Base-by-base conservation (phyloP, 2,329 filamentous ascomycete genomes). In the Cordyceps militaris region DNA sequence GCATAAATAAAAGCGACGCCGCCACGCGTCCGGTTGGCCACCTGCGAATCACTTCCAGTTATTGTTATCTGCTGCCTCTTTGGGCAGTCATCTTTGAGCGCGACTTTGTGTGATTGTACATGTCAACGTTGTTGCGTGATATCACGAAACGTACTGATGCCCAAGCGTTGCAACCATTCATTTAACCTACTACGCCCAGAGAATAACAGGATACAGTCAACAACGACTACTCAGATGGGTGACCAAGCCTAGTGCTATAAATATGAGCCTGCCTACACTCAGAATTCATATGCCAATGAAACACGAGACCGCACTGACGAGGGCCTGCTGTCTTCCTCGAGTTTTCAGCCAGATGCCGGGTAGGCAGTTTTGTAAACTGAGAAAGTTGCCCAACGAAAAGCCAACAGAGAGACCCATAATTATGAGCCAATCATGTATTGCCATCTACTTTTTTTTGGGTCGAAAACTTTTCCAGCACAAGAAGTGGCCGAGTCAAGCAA, bases 1-100 rank as follows among this genome's bases (percentile, higher is more conserved):
- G 56, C 42, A 52, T 53, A 26, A 60, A 60, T 42, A 59, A 56
- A 60, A 28, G 30, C 36, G 56, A 19, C 43, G 53, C 24, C 11
- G 11, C 19, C 43, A 40, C 32, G 53, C 34, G 53, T 48, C 34
- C 16, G 43, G 43, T 30, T 40, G 43, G 53, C 43, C 53, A 56
- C 43, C 52, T 50, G 34, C 50, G 23, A 44, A 58, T 38, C 47
- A 50, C 48, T 55, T 55, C 43, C 47, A 46, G 36, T 58, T 43
- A 51, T 44, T 47, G n/a, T 40, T 58, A 47, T 48, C 38, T 42
- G 38, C 24, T 30, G 11, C 7, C 24, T 24, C 10, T 14, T 9
- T 21, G 14, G 16, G 14, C 32, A 34, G 23, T 43, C n/a, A 9
- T 5, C 32, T 26, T 32, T 53, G 34, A 6, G 11, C 30, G 30